Conservation (phyloP, 2,329 filamentous ascomycete species). For the Botrytis galanthina region DNA sequence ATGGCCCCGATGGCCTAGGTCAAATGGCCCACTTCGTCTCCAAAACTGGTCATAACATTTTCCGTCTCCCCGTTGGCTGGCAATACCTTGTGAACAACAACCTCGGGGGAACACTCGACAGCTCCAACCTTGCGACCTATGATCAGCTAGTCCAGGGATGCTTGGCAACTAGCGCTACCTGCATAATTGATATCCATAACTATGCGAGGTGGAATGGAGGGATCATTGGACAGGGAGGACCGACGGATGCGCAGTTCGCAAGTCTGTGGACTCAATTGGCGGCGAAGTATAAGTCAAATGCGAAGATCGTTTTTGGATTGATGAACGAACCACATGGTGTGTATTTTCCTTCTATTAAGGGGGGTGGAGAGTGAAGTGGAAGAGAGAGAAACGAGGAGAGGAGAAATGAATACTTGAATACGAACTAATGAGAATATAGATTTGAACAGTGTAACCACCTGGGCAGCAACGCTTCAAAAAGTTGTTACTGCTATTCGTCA, state of each 20-base stretch:
- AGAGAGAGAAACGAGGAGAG: no score
- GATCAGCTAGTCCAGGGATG: slow-evolving; percentile 57
- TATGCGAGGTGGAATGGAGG: slow-evolving; percentile 58
- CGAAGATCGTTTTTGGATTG: slow-evolving; percentile 59
- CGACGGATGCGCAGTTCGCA: slow-evolving; percentile 55
- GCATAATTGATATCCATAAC: slow-evolving; percentile 60
- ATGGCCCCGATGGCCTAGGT: slow-evolving; percentile 37
- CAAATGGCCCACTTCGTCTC: slow-evolving; percentile 40
- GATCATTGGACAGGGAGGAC: slow-evolving; percentile 65
- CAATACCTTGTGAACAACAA: slow-evolving; percentile 57
- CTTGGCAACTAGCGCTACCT: slow-evolving; percentile 54
- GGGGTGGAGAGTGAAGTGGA: background rate
- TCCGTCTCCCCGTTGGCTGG: slow-evolving; percentile 58
- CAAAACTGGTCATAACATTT: slow-evolving; percentile 45
- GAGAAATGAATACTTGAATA: slow-evolving; percentile 14
- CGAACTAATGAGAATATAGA: slow-evolving; percentile 18
- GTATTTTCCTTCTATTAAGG: background rate
- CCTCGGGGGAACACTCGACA: slow-evolving; percentile 50
- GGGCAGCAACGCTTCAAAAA: slow-evolving; percentile 60
- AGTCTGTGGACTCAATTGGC: slow-evolving; percentile 59
- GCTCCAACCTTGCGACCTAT: slow-evolving; percentile 50
- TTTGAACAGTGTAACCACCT: slow-evolving; percentile 47
- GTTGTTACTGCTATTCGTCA: slow-evolving; percentile 64
- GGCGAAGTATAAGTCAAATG: slow-evolving; percentile 52
- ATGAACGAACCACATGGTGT: slow-evolving; percentile 65